Evolutionary conservation across 768 basidiomycete genomes (phyloP), one percentile per base, ranked within the genome.

Genomic region (Auricularia auricula-judae): DNA sequence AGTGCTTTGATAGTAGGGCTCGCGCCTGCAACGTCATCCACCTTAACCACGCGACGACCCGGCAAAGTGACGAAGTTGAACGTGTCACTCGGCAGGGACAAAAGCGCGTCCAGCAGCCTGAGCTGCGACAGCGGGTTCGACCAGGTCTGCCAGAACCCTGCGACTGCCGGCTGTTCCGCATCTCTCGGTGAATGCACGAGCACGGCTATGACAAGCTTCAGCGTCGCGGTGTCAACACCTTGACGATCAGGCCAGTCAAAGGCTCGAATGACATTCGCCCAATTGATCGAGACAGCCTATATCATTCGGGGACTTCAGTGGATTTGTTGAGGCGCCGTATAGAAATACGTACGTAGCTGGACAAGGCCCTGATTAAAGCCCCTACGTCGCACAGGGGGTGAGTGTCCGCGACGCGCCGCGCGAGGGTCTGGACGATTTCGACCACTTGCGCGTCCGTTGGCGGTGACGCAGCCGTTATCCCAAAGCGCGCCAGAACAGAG

Each of bases 51-150:
- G 67, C 88, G 79, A 42, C 82, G 84, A 3, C 90, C 89, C 43
- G 93, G 91, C 34, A 98, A 80, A 36, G 87, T 85, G 62, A 96
- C 89, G 72, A 98, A 91, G 72, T 90, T 93, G 79, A 97, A 93
- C 0, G 91, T 91, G 73, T 97, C 96, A 1, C 85, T 86, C 2
- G 94, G 88, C 33, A 98, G 79, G 33, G 89, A 92, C 10, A 96
- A 85, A 43, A 99, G 81, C 2, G 91, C 91, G 69, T 94, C 92
- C 36, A 98, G 81, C 21, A 99, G 81, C 51, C 87, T 86, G 35
- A 98, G 81, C 72, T 96, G 93, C 69, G 90, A 90, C 33, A 89
- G 73, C 1, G 90, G 82, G 72, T 97, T 95, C 11, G 80, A 80
- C 96, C 96, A 98, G 2, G 79, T 76, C 69, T 82, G 79, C 91